A percentile compares a stretch with the other conserved stretches of the same genome.
Evolutionary conservation across 2,329 filamentous ascomycete genomes (phyloP).

Genomic region (Capronia coronata): DNA sequence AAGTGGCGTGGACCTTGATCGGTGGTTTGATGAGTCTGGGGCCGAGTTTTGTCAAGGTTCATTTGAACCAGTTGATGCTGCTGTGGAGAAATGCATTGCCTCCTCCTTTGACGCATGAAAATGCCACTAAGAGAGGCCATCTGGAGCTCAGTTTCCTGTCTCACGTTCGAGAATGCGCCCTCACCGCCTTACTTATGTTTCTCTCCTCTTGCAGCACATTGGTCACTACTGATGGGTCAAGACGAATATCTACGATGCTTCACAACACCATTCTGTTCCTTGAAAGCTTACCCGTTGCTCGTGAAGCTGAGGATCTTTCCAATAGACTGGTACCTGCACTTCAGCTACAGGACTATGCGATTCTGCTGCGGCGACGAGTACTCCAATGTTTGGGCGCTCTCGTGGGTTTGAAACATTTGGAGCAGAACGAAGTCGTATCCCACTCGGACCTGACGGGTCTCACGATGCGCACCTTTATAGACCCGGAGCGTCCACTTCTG

Average conservation of each 20-base stretch:
- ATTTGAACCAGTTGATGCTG: slow-evolving; percentile 84
- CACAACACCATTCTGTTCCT: slow-evolving; percentile 89
- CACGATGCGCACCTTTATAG: slow-evolving; percentile 84
- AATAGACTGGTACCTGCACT: slow-evolving; percentile 78
- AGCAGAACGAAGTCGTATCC: slow-evolving; percentile 75
- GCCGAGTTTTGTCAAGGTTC: slow-evolving; percentile 97
- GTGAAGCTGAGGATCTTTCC: slow-evolving; percentile 76
- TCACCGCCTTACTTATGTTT: slow-evolving; percentile 87
- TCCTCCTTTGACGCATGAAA: slow-evolving; percentile 88
- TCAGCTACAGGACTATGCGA: slow-evolving; percentile 80
- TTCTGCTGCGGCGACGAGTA: slow-evolving; percentile 88
- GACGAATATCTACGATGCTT: slow-evolving; percentile 85
- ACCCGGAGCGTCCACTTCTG: slow-evolving; percentile 74
- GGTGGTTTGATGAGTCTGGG: slow-evolving; percentile 94
- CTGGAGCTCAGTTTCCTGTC: slow-evolving; percentile 88
- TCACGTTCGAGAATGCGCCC: slow-evolving; percentile 88
- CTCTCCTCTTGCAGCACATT: slow-evolving; percentile 88
- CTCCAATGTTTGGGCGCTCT: slow-evolving; percentile 92
- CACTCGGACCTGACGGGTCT: slow-evolving; percentile 88
- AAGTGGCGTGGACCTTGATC: slow-evolving; percentile 96
- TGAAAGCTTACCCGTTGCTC: slow-evolving; percentile 75
- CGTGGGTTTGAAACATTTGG: slow-evolving; percentile 77
- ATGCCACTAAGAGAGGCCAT: slow-evolving; percentile 72
- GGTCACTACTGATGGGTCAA: slow-evolving; percentile 87
- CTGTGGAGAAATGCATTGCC: slow-evolving; percentile 97